Percentiles rank a stretch among this genome's conserved stretches.
Evolutionary conservation across 331 rosid genomes (phyloP).

Genomic region (Erythrophleum ivorense): DNA sequence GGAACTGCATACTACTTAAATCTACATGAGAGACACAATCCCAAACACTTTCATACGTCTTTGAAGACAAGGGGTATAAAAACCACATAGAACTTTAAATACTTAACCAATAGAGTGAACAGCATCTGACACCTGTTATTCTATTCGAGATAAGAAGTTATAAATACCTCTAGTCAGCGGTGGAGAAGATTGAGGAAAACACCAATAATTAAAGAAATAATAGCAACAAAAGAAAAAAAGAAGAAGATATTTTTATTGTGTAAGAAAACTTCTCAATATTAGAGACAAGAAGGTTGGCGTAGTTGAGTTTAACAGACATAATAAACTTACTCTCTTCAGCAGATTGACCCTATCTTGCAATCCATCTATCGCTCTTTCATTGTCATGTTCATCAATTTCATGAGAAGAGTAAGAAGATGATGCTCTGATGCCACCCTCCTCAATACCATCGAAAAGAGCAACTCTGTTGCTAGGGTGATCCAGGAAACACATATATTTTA

Average conservation of each 20-base stretch:
- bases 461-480: constrained; percentile 69
- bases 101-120: background rate
- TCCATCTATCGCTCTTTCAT: constrained; percentile 84
- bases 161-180: constrained; percentile 16
- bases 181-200: constrained; percentile 15
- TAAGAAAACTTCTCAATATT: background rate
- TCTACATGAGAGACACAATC: constrained; percentile 14
- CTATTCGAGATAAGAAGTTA: background rate
- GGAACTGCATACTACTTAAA: background rate
- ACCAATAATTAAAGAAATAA: background rate
- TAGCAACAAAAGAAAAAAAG: background rate
- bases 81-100: too few species aligned
- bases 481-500: constrained; percentile 41
- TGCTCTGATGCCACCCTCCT: constrained; percentile 95
- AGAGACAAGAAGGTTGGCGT: background rate
- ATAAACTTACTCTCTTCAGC: constrained; percentile 78
- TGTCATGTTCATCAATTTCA: constrained; percentile 94
- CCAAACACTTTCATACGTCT: constrained; percentile 29
- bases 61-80: background rate
- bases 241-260: background rate
- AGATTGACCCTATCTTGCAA: constrained; percentile 91
- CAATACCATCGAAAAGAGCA: constrained; percentile 94
- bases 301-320: background rate
- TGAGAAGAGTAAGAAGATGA: constrained; percentile 83
- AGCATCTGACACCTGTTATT: too few species aligned